Percentiles rank a stretch among this genome's conserved stretches.
Conservation (phyloP, 2,329 filamentous ascomycete genomes). For the Fusarium xylarioides region DNA sequence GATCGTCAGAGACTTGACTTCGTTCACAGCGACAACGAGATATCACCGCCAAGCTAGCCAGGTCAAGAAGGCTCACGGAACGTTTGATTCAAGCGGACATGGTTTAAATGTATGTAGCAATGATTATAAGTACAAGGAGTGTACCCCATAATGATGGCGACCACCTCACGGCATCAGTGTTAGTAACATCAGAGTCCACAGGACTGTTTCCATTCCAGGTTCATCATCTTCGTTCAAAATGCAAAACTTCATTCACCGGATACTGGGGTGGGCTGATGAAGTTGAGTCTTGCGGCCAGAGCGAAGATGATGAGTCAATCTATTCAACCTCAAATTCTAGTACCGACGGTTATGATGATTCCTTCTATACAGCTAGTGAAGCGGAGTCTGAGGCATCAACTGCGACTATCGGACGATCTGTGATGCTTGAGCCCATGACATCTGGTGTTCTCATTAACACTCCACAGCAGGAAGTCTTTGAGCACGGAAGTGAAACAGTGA, state of each 20-base stretch:
- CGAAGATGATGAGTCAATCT: accelerated
- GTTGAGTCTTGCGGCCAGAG: background rate
- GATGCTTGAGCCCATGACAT: background rate
- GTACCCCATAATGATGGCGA: background rate
- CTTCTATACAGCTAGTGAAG: too few relatives aligned
- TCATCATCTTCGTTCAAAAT: background rate
- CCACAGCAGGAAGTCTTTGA: accelerated
- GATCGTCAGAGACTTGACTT: background rate
- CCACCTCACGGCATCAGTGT: background rate
- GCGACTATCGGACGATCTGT: background rate
- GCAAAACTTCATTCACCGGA: background rate
- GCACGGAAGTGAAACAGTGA: accelerated
- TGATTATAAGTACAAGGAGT: background rate
- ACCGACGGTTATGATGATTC: background rate
- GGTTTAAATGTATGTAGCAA: background rate
- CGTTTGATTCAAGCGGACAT: too few relatives aligned
- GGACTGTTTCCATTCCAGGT: accelerated
- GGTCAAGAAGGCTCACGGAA: accelerated
- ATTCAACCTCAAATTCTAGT: background rate
- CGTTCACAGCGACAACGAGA: background rate
- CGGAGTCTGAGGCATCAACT: accelerated
- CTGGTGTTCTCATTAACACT: accelerated
- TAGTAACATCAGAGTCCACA: background rate
- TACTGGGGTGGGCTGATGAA: background rate
- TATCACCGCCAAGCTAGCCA: background rate